Base-by-base conservation (phyloP, 139 green algal species). In the Chlamydomonas sphaeroides region DNA sequence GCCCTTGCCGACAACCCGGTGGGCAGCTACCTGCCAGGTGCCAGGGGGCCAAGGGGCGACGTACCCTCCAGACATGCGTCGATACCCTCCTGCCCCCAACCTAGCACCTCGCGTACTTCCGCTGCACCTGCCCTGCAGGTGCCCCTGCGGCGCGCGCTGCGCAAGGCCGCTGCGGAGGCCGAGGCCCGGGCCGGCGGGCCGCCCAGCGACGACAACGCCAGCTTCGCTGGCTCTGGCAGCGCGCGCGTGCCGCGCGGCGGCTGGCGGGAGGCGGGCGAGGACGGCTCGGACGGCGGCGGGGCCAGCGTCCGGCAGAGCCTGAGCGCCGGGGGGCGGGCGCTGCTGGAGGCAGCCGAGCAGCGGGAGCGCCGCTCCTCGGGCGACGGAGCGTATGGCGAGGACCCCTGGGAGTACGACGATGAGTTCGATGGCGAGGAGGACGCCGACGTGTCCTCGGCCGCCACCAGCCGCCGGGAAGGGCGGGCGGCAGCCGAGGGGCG, bases 401-500 rank as follows among this genome's bases (percentile, higher is more conserved):
- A 82, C 1, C 75, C 75, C 10, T 82, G 45, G 32, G 75, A 65
- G 42, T 82, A 73, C 41, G 75, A 82, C 42, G 62, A 72, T 4
- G 17, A 26, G 53, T 8, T 7, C 53, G 20, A 32, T 26, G 53
- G 26, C 11, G 21, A 62, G 53, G 53, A 62, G 11, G 23, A 5
- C 7, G 53, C 20, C 21, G 53, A 62, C 11, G 53, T 32, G 53
- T 26, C n/a, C 11, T 30, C n/a, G 59, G 30, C 30, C n/a, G n/a
- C n/a, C n/a, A n/a, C n/a, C n/a, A n/a, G n/a, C n/a, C n/a, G n/a
- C n/a, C n/a, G n/a, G n/a, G n/a, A n/a, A 39, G 59, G 2, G 59
- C 7, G n/a, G 26, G 59, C 11, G 59, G 59, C 59, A 2, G 59
- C 59, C 30, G 59, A 18, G 6, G 30, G 38, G n/a, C n/a, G n/a